A percentile compares a stretch with the other conserved stretches of the same genome.
Evolutionary conservation across 176 grass and related monocot species (phyloP).

Genomic region (Ampelocalamus luodianensis): DNA sequence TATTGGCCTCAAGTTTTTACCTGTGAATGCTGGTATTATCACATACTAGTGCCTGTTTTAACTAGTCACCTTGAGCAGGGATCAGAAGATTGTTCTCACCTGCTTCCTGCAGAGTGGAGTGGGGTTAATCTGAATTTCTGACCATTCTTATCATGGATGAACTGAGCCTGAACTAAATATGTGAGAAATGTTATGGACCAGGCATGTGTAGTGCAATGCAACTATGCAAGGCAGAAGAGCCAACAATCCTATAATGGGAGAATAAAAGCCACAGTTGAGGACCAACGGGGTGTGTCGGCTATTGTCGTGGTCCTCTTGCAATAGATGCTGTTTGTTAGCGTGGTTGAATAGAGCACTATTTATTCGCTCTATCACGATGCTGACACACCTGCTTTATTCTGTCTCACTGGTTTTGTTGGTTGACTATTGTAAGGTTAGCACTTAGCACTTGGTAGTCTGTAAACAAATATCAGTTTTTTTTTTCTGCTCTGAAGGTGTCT

Average conservation of each 20-base stretch:
- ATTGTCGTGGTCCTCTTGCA: conserved; percentile 27
- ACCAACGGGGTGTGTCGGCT: conserved; percentile 28
- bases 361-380: conserved; percentile 11
- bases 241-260: conserved; percentile 11
- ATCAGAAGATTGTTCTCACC: neutral
- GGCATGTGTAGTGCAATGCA: neutral
- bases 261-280: conserved; percentile 34
- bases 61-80: neutral
- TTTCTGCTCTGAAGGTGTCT: neutral
- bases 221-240: neutral
- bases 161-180: neutral
- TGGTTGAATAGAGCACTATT: conserved; percentile 19
- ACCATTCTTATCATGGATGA: neutral
- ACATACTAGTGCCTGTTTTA: neutral
- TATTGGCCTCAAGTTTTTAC: neutral
- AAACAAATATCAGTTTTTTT: neutral
- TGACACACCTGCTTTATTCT: conserved; percentile 35
- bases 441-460: neutral
- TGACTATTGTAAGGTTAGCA: conserved; percentile 3
- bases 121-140: neutral
- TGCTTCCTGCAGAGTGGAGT: neutral
- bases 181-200: neutral
- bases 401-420: neutral
- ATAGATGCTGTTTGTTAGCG: conserved; percentile 43
- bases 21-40: neutral